Evolutionary conservation across 1,284 basidiomycete species (phyloP), one percentile per base, ranked within the genome.

Genomic region (Ceratobasidium theobromae): DNA sequence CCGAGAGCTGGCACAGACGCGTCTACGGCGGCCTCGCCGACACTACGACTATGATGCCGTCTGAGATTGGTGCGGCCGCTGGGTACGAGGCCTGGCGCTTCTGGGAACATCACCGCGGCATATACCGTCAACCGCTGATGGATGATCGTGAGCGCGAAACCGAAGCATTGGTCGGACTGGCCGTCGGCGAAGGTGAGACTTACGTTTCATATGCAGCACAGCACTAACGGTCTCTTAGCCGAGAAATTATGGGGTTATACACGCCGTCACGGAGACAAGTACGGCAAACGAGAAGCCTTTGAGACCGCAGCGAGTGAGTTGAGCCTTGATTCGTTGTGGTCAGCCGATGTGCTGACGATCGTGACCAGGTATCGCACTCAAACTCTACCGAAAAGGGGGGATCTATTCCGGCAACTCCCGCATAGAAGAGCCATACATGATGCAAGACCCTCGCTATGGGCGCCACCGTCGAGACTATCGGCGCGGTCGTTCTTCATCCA

Each of bases 1-100:
- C 86, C 2, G 76, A 78, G 12, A 77, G 80, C 67, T 86, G 81
- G 82, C 85, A 87, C 73, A 76, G 79, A 54, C 79, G 81, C 32
- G 81, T 82, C 12, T 88, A 87, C 71, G 81, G 83, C 45, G 82
- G 81, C 40, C 70, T 82, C 65, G 85, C 73, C 70, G 54, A 72
- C 35, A 41, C 72, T 62, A 69, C 76, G 43, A 30, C 75, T 2
- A 68, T 74, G 23, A 55, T 75, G 57, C 70, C 76, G 16, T 60
- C 72, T 41, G 69, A 76, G 68, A 72, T 72, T 58, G 75, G 75
- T n/a, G 72, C 71, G 6, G 75, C 28, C 27, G 49, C 66, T 25
- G 66, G 62, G 28, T 54, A 68, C 60, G 43, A 54, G 28, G 65
- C 43, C 38, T 54, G 62, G 33, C 41, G 70, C 27, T 67, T 70